Percentiles rank a stretch among this genome's conserved stretches.
Conservation (phyloP, 371 early-diverging fungal species). For the Circinella umbellata region DNA sequence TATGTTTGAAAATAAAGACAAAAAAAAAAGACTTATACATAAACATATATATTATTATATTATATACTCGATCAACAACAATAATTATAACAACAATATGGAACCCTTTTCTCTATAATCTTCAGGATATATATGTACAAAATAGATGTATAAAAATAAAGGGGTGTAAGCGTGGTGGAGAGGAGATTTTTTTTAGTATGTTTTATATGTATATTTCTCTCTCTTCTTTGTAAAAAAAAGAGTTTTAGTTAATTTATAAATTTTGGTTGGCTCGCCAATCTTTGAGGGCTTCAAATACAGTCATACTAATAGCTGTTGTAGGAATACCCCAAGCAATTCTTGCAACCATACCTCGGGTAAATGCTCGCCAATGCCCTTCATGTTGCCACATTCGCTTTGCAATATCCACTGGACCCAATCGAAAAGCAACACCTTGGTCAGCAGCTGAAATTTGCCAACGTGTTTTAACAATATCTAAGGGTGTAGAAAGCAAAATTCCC, state of each 20-base stretch:
- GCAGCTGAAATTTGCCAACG: conserved; percentile 72
- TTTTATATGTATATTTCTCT: too few species aligned
- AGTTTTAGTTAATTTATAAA: not conserved
- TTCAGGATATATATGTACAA: too few species aligned
- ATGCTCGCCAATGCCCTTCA: conserved; percentile 68
- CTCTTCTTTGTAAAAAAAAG: too few species aligned
- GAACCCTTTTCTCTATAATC: too few species aligned
- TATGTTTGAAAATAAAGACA: conserved; percentile 12
- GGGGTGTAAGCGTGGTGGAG: too few species aligned
- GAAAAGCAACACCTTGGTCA: conserved; percentile 39
- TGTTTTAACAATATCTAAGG: conserved; percentile 84
- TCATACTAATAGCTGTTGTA: conserved; percentile 72
- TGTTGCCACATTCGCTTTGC: conserved; percentile 60
- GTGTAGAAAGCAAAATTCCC: conserved; percentile 66
- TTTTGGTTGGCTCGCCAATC: conserved; percentile 23
- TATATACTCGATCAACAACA: not conserved
- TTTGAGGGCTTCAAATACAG: conserved; percentile 78
- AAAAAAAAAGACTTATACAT: not conserved
- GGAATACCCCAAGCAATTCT: conserved; percentile 78
- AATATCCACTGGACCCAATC: conserved; percentile 40
- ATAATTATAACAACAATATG: too few species aligned
- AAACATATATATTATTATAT: not conserved
- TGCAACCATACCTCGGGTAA: conserved; percentile 68
- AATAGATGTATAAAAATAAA: too few species aligned
- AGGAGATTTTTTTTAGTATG: not conserved